Percentiles rank a stretch among this genome's conserved stretches.
Evolutionary conservation across 495 filamentous ascomycete species (phyloP).

Genomic region (Lasiosphaeria hispida): DNA sequence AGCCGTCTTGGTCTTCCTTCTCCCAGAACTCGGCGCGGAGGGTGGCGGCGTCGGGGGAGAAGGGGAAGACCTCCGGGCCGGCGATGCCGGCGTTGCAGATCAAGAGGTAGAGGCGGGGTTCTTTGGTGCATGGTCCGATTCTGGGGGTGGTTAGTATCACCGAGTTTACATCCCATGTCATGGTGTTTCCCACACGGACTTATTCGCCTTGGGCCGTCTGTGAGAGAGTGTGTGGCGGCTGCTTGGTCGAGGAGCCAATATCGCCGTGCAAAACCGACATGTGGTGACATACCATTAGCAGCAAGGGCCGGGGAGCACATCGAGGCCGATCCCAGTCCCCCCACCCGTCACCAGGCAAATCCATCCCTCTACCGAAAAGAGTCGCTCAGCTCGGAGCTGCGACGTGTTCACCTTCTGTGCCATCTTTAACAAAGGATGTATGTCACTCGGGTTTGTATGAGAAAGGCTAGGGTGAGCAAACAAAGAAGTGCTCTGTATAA

Average conservation of each 20-base stretch:
- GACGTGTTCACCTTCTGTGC: slow-evolving; percentile 29
- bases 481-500: no score
- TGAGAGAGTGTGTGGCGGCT: slow-evolving; percentile 37
- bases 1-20: slow-evolving; percentile 43
- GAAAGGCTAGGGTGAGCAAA: no score
- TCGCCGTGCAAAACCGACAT: no score
- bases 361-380: slow-evolving; percentile 55
- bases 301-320: slow-evolving; percentile 64
- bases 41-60: slow-evolving; percentile 39
- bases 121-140: slow-evolving; percentile 39
- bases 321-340: slow-evolving; percentile 56
- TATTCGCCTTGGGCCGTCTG: slow-evolving; percentile 29
- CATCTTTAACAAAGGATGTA: background rate
- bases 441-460: no score
- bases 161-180: no score
- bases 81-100: slow-evolving; percentile 58
- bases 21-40: slow-evolving; percentile 48
- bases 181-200: no score
- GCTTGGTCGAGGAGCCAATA: slow-evolving; percentile 52
- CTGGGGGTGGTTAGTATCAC: no score
- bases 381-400: slow-evolving; percentile 34
- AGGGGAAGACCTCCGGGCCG: slow-evolving; percentile 37
- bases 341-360: slow-evolving; percentile 61
- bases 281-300: slow-evolving; percentile 40
- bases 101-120: slow-evolving; percentile 55